phyloP scores from a whole-genome alignment of 2,329 filamentous ascomycete species.

The Exophiala mesophila region DNA sequence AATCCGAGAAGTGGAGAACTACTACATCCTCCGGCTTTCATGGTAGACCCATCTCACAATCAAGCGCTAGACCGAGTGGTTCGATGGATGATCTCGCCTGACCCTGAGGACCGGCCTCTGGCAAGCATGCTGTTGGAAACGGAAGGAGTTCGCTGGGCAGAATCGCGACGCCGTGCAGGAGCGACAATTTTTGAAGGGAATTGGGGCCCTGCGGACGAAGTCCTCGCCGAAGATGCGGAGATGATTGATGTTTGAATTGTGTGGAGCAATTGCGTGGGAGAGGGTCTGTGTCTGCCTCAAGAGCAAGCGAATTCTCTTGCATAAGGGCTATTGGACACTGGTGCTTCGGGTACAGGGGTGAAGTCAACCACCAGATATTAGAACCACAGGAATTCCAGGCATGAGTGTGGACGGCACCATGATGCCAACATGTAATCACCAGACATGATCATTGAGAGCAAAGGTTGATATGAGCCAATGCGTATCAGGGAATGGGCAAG shows the following conservation, averaged over 20 bases:
- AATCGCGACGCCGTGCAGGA: slow-evolving; percentile 69
- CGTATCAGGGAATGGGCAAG: too few relatives aligned
- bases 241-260: slow-evolving; percentile 61
- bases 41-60: slow-evolving; percentile 68
- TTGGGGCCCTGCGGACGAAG: slow-evolving; percentile 75
- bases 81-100: slow-evolving; percentile 77
- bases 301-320: too few relatives aligned
- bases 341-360: too few relatives aligned
- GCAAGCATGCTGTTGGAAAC: slow-evolving; percentile 68
- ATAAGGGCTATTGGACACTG: too few relatives aligned
- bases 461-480: too few relatives aligned
- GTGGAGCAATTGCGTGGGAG: too few relatives aligned
- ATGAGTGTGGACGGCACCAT: too few relatives aligned
- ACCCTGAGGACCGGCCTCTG: slow-evolving; percentile 67
- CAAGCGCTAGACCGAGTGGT: slow-evolving; percentile 81
- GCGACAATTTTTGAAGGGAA: slow-evolving; percentile 96
- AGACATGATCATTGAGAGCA: too few relatives aligned
- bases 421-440: too few relatives aligned
- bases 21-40: slow-evolving; percentile 73
- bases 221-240: slow-evolving; percentile 54
- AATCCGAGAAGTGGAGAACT: slow-evolving; percentile 52
- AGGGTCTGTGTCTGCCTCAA: too few relatives aligned
- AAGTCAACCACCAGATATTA: too few relatives aligned
- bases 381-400: too few relatives aligned
- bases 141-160: slow-evolving; percentile 75